phyloP scores from a whole-genome alignment of 257 asterid species.

The Scutellaria barbata region DNA sequence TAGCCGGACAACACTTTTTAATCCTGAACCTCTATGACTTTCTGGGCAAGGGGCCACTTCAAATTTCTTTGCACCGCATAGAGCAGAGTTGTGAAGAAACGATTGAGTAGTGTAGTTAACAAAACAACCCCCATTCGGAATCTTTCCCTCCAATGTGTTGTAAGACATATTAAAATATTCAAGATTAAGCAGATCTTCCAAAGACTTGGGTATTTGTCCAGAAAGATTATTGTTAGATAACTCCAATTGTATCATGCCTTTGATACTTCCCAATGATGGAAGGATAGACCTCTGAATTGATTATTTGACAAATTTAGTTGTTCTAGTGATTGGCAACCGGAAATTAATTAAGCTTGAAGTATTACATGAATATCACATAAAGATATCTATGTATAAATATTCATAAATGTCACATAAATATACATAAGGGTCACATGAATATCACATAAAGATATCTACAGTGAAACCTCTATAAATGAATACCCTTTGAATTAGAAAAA shows the following conservation, averaged over 20 bases:
- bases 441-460: no score
- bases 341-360: background rate
- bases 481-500: no score
- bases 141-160: background rate
- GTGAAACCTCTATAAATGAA: no score
- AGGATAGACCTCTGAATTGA: background rate
- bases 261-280: background rate
- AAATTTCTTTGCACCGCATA: background rate
- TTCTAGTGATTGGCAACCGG: background rate
- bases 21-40: no score
- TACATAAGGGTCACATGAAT: no score
- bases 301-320: background rate
- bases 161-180: background rate
- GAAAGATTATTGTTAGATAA: no score
- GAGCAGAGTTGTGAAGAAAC: slow-evolving; percentile 7
- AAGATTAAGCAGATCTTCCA: background rate
- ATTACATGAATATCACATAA: no score
- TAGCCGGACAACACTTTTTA: background rate
- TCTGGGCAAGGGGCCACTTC: background rate
- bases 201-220: slow-evolving; percentile 7
- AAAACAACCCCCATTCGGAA: slow-evolving; percentile 2
- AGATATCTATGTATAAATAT: no score
- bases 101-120: slow-evolving; percentile 19
- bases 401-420: no score
- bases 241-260: background rate